A percentile compares a stretch with the other conserved stretches of the same genome.
phyloP scores from a whole-genome alignment of 2,329 filamentous ascomycete genomes.

The Aspergillus sp. region DNA sequence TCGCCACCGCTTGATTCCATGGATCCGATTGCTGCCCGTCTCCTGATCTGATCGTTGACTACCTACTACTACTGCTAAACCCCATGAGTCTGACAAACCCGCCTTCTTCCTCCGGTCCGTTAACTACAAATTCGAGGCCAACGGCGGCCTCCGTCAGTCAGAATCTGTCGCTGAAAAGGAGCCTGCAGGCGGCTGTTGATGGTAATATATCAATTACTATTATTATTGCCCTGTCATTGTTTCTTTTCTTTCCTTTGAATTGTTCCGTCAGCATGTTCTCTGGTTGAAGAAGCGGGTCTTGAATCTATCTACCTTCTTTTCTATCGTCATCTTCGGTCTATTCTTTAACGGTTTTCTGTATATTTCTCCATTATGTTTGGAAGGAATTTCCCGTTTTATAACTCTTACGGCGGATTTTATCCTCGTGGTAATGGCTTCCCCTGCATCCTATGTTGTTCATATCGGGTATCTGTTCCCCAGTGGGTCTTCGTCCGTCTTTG shows the following conservation, averaged over 20 bases:
- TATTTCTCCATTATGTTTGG: constrained; percentile 33
- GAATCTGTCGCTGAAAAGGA: constrained; percentile 37
- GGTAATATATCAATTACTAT: constrained; percentile 30
- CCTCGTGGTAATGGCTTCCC: constrained; percentile 35
- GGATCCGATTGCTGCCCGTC: not conserved
- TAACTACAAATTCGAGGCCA: constrained; percentile 33
- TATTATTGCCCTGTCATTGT: constrained; percentile 10
- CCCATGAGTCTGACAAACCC: constrained; percentile 41
- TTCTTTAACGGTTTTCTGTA: constrained; percentile 7
- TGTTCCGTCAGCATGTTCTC: constrained; percentile 6
- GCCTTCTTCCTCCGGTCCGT: constrained; percentile 34
- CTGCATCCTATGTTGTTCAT: constrained; percentile 5
- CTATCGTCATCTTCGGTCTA: constrained; percentile 1
- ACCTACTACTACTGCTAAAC: not conserved
- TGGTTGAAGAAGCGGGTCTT: constrained; percentile 2
- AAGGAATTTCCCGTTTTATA: constrained; percentile 34
- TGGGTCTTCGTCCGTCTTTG: no score
- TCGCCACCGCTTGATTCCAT: no score
- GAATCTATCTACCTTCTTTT: not conserved
- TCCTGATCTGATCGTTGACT: not conserved
- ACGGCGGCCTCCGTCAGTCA: constrained; percentile 24
- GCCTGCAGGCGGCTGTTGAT: constrained; percentile 40
- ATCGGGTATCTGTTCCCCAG: not conserved
- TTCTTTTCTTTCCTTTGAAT: constrained; percentile 9
- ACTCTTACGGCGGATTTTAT: constrained; percentile 34